Base-by-base conservation (phyloP, 345 rosid genomes). In the Sisymbrium altissimum region DNA sequence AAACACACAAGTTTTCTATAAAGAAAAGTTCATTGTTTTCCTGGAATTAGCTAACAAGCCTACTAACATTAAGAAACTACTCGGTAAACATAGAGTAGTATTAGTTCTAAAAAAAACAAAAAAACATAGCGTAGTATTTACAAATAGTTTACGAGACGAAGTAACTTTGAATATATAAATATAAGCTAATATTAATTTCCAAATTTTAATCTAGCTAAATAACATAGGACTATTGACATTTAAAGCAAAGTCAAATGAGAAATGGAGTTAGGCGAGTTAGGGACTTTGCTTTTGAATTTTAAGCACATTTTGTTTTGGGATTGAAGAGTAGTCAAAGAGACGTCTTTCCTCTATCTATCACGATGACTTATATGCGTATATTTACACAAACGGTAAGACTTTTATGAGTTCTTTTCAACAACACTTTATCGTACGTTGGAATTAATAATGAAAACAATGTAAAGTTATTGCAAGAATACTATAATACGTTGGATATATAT, bases 211-310 rank as follows among this genome's bases (percentile, higher is more conserved):
- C 14, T 50, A 48, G 57, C 3, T 69, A 15, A 32, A 36, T 7
- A 55, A 62, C 65, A 29, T 62, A 35, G 19, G 66, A 76, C 71
- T 64, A 76, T 64, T 76, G 66, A 64, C 76, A 76, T 55, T 54
- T 63, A 9, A 46, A 29, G 76, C 60, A 76, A 63, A 76, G 80
- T 76, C 71, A 76, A 56, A 70, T 76, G 74, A 68, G 56, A 62
- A 70, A 70, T 70, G 66, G 71, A 63, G 75, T 76, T 76, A 76
- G 80, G 80, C 80, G 66, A 70, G 71, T 63, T 70, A 27, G 9
- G 60, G 80, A 70, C 70, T 64, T 76, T 46, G 61, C 80, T 76
- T 69, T 76, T 70, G 66, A 70, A 70, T 27, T 0, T 63, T 4
- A 54, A 38, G 53, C 65, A 53, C 75, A 69, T 62, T 63, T 63